These are phyloP conservation scores for Aspergillus ochraceus DNA, from an alignment of 2,329 filamentous ascomycete genomes.

Conservation along the genomic window DNA sequence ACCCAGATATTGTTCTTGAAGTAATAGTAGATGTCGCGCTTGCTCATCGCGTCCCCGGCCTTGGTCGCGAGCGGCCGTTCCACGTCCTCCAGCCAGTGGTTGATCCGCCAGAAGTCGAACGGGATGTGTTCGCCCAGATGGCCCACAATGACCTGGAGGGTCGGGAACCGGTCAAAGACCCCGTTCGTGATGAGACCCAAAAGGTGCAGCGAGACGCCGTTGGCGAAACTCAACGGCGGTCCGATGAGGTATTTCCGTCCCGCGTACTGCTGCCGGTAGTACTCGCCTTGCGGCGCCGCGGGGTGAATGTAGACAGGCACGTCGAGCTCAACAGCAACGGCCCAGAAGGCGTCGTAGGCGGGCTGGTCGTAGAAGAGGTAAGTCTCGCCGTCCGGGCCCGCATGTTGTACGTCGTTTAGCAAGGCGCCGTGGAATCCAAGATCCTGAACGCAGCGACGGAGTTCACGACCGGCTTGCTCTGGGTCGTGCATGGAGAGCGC, in stretches of 20 bases:
- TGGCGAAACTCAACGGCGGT: slow-evolving; percentile 56
- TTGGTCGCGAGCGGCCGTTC: slow-evolving; percentile 21
- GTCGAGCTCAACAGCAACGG: slow-evolving; percentile 54
- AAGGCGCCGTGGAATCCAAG: slow-evolving; percentile 61
- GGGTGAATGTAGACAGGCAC: slow-evolving; percentile 64
- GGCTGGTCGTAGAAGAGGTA: slow-evolving; percentile 61
- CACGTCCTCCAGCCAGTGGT: slow-evolving; percentile 28
- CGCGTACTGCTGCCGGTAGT: slow-evolving; percentile 54
- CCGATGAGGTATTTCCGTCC: slow-evolving; percentile 58
- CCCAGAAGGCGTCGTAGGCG: slow-evolving; percentile 59
- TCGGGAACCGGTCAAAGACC: slow-evolving; percentile 45
- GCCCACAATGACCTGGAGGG: slow-evolving; percentile 44
- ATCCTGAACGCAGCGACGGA: slow-evolving; percentile 49
- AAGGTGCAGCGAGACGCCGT: slow-evolving; percentile 56
- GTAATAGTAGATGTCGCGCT: slow-evolving; percentile 37
- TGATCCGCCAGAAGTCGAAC: slow-evolving; percentile 45
- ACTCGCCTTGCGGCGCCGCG: slow-evolving; percentile 53
- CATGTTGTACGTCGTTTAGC: slow-evolving; percentile 59
- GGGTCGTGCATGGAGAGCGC: slow-evolving; percentile 33
- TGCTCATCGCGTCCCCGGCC: slow-evolving; percentile 23
- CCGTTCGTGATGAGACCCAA: slow-evolving; percentile 49
- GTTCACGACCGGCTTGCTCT: slow-evolving; percentile 28
- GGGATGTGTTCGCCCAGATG: slow-evolving; percentile 47
- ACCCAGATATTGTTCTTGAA: slow-evolving; percentile 35
- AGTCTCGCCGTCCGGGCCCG: slow-evolving; percentile 55